These are phyloP conservation scores for Ballota nigra DNA, from an alignment of 257 asterid genomes.

Conservation along the genomic window DNA sequence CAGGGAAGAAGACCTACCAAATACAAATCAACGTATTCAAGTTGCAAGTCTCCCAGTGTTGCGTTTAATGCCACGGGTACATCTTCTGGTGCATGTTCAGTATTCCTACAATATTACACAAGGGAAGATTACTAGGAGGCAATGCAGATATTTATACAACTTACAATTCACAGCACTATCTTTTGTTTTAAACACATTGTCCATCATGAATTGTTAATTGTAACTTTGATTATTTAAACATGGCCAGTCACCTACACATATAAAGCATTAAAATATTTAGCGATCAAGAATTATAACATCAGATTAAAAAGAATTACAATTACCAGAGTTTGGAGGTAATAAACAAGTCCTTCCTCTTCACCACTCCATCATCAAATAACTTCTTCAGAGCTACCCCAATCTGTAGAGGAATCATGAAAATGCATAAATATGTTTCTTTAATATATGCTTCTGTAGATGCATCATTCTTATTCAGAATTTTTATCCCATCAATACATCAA, in stretches of 20 bases:
- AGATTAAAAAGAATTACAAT: too few species aligned
- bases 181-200: background rate
- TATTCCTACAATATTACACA: slow-evolving; percentile 33
- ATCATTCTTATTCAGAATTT: background rate
- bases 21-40: slow-evolving; percentile 60
- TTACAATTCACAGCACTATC: background rate
- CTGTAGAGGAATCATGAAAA: slow-evolving; percentile 34
- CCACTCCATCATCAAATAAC: slow-evolving; percentile 67
- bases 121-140: background rate
- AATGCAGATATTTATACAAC: background rate
- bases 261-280: background rate
- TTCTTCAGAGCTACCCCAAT: slow-evolving; percentile 69
- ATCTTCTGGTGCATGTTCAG: slow-evolving; percentile 64
- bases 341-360: slow-evolving; percentile 79
- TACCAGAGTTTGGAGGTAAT: slow-evolving; percentile 95
- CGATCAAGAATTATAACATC: background rate
- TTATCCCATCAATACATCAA: background rate
- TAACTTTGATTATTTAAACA: background rate
- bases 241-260: background rate
- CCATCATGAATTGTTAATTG: background rate
- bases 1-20: slow-evolving; percentile 38
- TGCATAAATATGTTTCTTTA: background rate
- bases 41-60: slow-evolving; percentile 60
- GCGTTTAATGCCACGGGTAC: slow-evolving; percentile 46
- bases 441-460: background rate